Base-by-base conservation (phyloP, 306 rosid species). In the Hippophae gyantsensis region DNA sequence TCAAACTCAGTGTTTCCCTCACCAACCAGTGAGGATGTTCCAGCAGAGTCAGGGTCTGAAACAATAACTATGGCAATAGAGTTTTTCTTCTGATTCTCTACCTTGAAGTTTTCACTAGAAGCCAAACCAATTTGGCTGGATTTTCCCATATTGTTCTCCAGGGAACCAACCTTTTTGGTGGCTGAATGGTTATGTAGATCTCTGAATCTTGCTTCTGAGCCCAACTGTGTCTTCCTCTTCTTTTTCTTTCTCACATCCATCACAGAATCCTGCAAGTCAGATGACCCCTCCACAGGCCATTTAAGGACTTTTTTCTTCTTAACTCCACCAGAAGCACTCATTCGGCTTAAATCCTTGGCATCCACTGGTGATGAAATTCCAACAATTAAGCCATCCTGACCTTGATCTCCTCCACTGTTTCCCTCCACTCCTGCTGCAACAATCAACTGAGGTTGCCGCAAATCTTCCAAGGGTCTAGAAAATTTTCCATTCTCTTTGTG, bases 181-280 rank as follows among this genome's bases (percentile, higher is more conserved):
- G 66, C 66, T 41, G 65, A 46, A 42, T 14, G 72, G 60, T 75
- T 92, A 69, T 65, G 80, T 50, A 65, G 53, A 67, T 61, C 72
- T 54, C 65, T 77, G 56, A 73, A 65, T 43, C 73, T 66, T 42
- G 80, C 64, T 52, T 82, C 81, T 40, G 68, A 43, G 47, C 43
- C 77, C 3, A 58, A 48, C 7, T 14, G 72, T 52, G 74, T 74
- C 70, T 84, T 87, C 80, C 51, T 81, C 54, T 79, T 84, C 74
- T 87, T 92, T 64, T 83, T 87, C 82, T 70, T 80, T 66, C 72
- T 81, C 72, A 76, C 90, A 62, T 76, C 87, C 56, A 55, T 61
- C 54, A 61, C 61, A 61, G 78, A 64, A 69, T 55, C 59, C 59
- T 63, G 70, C 7, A 80, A 66, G 72, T 56, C 63, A 18, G 18